Conservation (phyloP, 306 rosid genomes). For the Betula pendula region DNA sequence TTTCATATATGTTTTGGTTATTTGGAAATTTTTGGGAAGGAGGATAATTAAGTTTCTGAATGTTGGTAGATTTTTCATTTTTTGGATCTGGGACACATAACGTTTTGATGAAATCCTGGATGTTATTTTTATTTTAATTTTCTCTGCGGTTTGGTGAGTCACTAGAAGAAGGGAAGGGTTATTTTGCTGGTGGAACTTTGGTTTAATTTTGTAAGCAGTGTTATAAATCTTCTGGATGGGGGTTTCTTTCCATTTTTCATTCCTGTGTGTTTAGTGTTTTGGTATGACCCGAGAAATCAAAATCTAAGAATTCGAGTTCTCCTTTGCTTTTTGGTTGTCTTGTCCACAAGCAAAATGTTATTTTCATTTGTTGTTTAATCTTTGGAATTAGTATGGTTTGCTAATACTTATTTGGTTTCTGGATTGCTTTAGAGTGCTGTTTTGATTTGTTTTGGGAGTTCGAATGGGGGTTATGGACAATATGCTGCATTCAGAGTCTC, state of each 20-base stretch:
- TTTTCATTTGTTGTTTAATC: not conserved
- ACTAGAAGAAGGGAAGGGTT: not conserved
- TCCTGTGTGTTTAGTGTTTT: not conserved
- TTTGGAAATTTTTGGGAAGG: not conserved
- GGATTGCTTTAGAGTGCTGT: constrained; percentile 1
- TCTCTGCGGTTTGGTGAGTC: not conserved
- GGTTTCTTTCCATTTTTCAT: not conserved
- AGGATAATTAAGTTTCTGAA: not conserved
- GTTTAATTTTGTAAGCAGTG: not conserved
- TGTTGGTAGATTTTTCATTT: not conserved
- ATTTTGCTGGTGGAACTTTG: not conserved
- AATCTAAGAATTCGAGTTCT: not conserved
- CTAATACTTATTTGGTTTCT: not conserved
- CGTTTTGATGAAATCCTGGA: not conserved
- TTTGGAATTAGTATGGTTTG: not conserved
- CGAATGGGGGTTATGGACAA: constrained; percentile 43
- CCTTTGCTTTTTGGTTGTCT: not conserved
- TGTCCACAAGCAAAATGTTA: not conserved
- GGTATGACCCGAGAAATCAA: not conserved
- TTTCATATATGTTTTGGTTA: not conserved
- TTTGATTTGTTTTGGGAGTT: constrained; percentile 12
- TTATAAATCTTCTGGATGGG: too few species aligned
- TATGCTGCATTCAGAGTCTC: constrained; percentile 30
- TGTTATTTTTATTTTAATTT: not conserved
- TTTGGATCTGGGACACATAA: not conserved